A percentile compares a stretch with the other conserved stretches of the same genome.
Conservation (phyloP, 163 green algal genomes). For the Scenedesmus sp. region DNA sequence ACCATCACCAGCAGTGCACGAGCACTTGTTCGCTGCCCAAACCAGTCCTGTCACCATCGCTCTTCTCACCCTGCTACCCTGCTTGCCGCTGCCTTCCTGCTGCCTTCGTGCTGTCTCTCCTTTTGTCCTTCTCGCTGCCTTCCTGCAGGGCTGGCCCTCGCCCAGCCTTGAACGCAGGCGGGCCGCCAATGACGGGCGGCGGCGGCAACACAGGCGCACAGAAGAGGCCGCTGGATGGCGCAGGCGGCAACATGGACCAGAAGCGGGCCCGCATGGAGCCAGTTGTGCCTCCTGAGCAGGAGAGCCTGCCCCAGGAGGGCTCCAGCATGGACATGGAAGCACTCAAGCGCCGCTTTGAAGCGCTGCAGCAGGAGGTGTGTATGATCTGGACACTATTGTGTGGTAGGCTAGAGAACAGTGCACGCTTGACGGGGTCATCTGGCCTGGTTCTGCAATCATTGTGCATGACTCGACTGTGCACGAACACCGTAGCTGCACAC, state of each 20-base stretch:
- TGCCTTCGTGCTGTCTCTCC: not conserved
- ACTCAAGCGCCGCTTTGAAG: constrained; percentile 43
- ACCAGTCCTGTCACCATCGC: not conserved
- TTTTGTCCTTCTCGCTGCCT: not conserved
- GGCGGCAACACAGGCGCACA: not conserved
- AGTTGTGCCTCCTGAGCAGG: constrained; percentile 38
- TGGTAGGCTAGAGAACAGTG: not conserved
- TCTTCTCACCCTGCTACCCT: not conserved
- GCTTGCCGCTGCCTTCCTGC: not conserved
- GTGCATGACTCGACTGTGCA: no score
- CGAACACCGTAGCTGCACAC: no score
- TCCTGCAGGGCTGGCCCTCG: not conserved
- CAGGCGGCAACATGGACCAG: not conserved
- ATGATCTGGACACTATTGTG: not conserved
- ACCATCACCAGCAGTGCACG: no score
- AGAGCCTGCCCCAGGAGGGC: constrained; percentile 29
- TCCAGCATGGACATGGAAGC: constrained; percentile 9
- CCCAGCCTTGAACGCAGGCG: not conserved
- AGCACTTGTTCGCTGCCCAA: not conserved
- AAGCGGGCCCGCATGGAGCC: constrained; percentile 19
- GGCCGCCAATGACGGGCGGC: not conserved
- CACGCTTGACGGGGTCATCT: no score
- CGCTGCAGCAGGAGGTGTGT: constrained; percentile 52
- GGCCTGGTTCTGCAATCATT: no score
- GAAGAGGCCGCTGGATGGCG: constrained; percentile 22